phyloP scores from a whole-genome alignment of 257 asterid genomes.

The Cynanchum wilfordii region DNA sequence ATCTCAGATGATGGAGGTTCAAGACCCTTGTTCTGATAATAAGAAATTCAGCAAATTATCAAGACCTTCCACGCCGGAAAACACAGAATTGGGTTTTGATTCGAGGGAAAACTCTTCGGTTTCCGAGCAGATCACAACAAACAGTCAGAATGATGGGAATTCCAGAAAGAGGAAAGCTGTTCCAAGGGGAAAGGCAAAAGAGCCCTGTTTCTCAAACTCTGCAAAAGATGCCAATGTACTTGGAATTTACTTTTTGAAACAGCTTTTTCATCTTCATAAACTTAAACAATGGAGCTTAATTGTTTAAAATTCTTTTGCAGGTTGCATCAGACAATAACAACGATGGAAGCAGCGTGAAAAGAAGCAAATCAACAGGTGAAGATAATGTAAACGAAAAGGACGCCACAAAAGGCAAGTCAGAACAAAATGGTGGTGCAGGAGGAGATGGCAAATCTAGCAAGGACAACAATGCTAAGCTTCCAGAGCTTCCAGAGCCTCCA shows the following conservation, averaged over 20 bases:
- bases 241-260: neutral
- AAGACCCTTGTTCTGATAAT: slow-evolving; percentile 25
- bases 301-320: slow-evolving; percentile 26
- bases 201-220: slow-evolving; percentile 24
- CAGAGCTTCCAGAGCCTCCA: slow-evolving; percentile 54
- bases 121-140: slow-evolving; percentile 54
- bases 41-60: slow-evolving; percentile 30
- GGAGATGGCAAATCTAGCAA: slow-evolving; percentile 20
- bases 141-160: slow-evolving; percentile 28
- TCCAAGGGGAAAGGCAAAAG: slow-evolving; percentile 57
- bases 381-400: slow-evolving; percentile 29
- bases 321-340: slow-evolving; percentile 45
- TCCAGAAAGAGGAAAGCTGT: slow-evolving; percentile 67
- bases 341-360: slow-evolving; percentile 48
- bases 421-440: slow-evolving; percentile 18
- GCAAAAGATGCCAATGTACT: slow-evolving; percentile 46
- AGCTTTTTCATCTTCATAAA: neutral
- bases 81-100: slow-evolving; percentile 36
- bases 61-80: slow-evolving; percentile 34
- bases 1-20: slow-evolving; percentile 32
- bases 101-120: slow-evolving; percentile 70
- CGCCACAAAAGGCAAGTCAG: slow-evolving; percentile 19
- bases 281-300: neutral
- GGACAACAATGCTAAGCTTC: slow-evolving; percentile 30
- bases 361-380: slow-evolving; percentile 46